Evolutionary conservation across 495 filamentous ascomycete genomes (phyloP), one percentile per base, ranked within the genome.

Genomic region (Tuber microsphaerosporum): DNA sequence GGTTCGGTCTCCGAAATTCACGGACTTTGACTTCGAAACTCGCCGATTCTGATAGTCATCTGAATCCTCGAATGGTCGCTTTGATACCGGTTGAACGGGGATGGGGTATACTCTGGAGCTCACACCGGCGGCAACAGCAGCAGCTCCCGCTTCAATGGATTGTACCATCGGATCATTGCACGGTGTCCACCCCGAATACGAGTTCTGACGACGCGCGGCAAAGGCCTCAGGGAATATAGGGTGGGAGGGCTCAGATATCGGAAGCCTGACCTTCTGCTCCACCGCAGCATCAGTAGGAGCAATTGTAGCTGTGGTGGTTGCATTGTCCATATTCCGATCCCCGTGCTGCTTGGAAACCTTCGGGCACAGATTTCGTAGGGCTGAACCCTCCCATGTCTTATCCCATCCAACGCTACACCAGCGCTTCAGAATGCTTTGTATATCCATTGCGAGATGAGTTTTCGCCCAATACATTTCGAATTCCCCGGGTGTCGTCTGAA

Each of bases 371-470:
- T 69, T 45, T 19, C 61, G 73, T 19, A 75, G 46, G 20, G 61
- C 76, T 9, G 77, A 79, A 22, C 79, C 75, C 34, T 81, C 72
- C 22, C 81, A 48, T 8, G 80, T 81, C 39, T 69, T 74, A 26
- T 79, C 41, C 43, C 78, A 70, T 1, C 80, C 80, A 26, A 76
- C 72, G 34, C 69, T 65, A 42, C 73, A 79, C 80, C 80, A 82
- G n/a, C 46, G 26, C 65, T 73, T 73, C 65, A 82, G 68, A 31
- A 82, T 82, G 42, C 75, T 76, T 37, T 82, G 80, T 4, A 82
- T 68, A 51, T 82, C 80, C 9, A 81, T 74, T 7, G 80, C 80
- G 31, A 82, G 80, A 34, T 82, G 80, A 2, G 71, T 79, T 48
- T 75, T 74, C 12, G 80, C 80, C 4, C 81, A 68, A 48, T 74